Evolutionary conservation across 1,284 basidiomycete species (phyloP), one percentile per base, ranked within the genome.

Genomic region (Stereum hirsutum): DNA sequence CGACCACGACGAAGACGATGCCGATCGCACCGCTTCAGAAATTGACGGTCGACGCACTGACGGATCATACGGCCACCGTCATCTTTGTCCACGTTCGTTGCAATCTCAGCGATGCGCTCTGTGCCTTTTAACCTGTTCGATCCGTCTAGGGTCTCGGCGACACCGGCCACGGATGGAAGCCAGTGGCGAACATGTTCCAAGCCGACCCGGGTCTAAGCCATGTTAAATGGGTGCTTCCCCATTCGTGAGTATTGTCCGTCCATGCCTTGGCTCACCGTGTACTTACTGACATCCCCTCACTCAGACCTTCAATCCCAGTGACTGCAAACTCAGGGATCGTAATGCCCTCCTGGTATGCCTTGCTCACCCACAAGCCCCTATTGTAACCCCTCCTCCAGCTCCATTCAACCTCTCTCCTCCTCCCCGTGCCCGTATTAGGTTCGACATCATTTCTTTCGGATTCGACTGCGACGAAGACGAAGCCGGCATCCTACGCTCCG

Each of bases 141-240:
- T 34, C 21, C 24, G 14, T 44, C 17, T 46, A 88, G 83, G 85
- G 86, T 20, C 65, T 89, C 30, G 86, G 86, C 10, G 86, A 88
- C 54, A 70, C 74, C 33, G 87, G 87, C 3, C 60, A 73, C 55
- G 87, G 88, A 27, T 89, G 86, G 86, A 66, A 79, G 49, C 82
- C 82, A 14, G 78, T 92, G 33, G 86, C 86, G 34, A 72, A 81
- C 47, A 76, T 80, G 64, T 64, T 81, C 37, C 66, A 64, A 21
- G 43, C 38, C 12, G 58, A 81, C 54, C 57, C 70, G 33, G 63
- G 57, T 10, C 66, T 91, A 35, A 69, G 72, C 10, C 81, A 91
- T 56, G 70, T 92, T 48, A 91, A 92, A 68, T 94, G 83, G 86
- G 66, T 88, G 41, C 69, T 89, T 38, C 87, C 86, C 25, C 79